Evolutionary conservation across 2,329 filamentous ascomycete genomes (phyloP).

Genomic region (Calonectria hawksworthii): DNA sequence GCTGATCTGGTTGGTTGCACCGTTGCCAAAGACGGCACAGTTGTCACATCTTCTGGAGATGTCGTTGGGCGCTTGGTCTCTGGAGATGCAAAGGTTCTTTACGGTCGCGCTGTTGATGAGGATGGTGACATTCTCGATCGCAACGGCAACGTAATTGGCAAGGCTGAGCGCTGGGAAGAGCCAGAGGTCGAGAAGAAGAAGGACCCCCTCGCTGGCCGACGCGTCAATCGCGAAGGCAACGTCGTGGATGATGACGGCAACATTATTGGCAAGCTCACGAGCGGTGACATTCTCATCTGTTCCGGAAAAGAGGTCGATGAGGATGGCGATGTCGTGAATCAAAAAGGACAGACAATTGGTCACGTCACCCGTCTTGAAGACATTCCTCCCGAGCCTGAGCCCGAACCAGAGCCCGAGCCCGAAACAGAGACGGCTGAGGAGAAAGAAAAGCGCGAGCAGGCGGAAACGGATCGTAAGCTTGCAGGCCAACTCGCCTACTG

Average conservation of each 20-base stretch:
- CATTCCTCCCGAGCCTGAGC: slow-evolving; percentile 60
- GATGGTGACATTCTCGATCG: slow-evolving; percentile 87
- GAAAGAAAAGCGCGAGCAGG: slow-evolving; percentile 69
- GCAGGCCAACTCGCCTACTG: slow-evolving; percentile 81
- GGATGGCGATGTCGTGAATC: slow-evolving; percentile 79
- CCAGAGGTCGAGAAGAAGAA: slow-evolving; percentile 66
- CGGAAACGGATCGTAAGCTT: slow-evolving; percentile 80
- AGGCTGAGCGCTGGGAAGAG: slow-evolving; percentile 73
- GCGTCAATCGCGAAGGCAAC: slow-evolving; percentile 71
- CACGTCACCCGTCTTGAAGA: slow-evolving; percentile 77
- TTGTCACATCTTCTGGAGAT: slow-evolving; percentile 76
- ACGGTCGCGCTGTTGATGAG: slow-evolving; percentile 82
- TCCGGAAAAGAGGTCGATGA: slow-evolving; percentile 79
- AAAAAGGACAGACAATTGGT: slow-evolving; percentile 76
- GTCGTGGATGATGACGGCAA: slow-evolving; percentile 72
- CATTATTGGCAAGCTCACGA: slow-evolving; percentile 76
- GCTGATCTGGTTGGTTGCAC: slow-evolving; percentile 75
- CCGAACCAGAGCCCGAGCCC: slow-evolving; percentile 60
- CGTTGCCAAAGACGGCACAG: slow-evolving; percentile 77
- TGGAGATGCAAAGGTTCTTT: slow-evolving; percentile 79
- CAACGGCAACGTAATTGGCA: slow-evolving; percentile 73
- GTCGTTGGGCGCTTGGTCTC: slow-evolving; percentile 79
- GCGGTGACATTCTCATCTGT: slow-evolving; percentile 75
- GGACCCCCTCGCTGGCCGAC: slow-evolving; percentile 66
- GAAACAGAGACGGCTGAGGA: slow-evolving; percentile 41